Evolutionary conservation across 805 yeast genomes (phyloP), one percentile per base, ranked within the genome.

Genomic region (Kazachstania martiniae): DNA sequence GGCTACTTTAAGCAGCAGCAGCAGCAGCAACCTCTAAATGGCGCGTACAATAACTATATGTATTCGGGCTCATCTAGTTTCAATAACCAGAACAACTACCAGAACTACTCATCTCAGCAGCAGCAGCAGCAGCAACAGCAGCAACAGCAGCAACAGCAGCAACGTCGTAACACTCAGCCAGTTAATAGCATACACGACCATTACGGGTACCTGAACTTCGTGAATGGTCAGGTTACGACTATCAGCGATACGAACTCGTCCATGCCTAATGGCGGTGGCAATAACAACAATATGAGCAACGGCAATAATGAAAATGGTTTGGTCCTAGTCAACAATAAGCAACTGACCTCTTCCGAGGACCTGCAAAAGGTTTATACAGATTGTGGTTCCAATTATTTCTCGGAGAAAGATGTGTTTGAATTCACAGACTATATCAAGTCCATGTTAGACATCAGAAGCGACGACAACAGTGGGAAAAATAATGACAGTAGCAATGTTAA

Each of bases 321-420:
- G 15, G 24, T 78, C 24, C 44, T 77, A 4, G 56, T 77, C 27
- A 67, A 66, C 32, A 70, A 71, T 28, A 70, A 66, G 34, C 63
- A 67, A 31, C 73, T 79, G 19, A 58, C 74, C 15, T 72, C 85
- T 2, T 74, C 86, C 0, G 58, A 66, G 0, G 76, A 70, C 9
- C 62, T 81, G 35, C 70, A 70, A 34, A 42, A 53, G 8, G 56
- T 70, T 29, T 80, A 68, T 43, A 35, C 47, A 8, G 64, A 51
- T 17, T 50, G 67, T 42, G 70, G 79, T 1, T 49, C 57, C 12
- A 62, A 61, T 25, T 80, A 80, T 52, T 81, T 78, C 41, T 67
- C 74, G n/a, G 61, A 62, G 29, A 53, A 56, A 4, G 43, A 53
- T 6, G 68, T 72, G 3, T 46, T 51, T 34, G 40, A 52, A 22